Conservation (phyloP, 2,329 filamentous ascomycete genomes). For the Falciphora oryzae region DNA sequence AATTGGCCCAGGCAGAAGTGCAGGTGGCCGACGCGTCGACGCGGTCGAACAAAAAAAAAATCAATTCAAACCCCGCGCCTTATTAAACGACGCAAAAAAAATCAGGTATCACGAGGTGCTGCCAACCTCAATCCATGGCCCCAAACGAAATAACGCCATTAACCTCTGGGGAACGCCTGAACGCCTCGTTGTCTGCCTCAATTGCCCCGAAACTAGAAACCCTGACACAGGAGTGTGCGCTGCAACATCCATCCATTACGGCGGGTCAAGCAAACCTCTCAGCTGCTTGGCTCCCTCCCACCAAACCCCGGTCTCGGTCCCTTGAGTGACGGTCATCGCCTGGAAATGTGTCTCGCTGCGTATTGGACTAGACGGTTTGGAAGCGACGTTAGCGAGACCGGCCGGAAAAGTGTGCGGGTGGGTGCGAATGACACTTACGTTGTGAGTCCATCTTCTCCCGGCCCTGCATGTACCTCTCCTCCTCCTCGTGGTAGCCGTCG, state of each 20-base stretch:
- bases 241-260: not conserved
- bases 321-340: not conserved
- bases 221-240: not conserved
- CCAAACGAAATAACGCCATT: not conserved
- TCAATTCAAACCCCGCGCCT: not conserved
- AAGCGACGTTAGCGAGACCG: not conserved
- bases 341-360: not conserved
- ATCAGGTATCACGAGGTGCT: not conserved
- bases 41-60: not conserved
- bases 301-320: not conserved
- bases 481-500: conserved; percentile 7
- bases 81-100: not conserved
- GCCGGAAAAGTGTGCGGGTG: not conserved
- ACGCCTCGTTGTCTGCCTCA: not conserved
- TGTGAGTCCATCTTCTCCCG: conserved; percentile 7
- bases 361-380: not conserved
- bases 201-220: not conserved
- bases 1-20: not conserved
- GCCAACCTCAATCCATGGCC: not conserved
- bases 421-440: not conserved
- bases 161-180: not conserved
- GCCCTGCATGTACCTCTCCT: conserved; percentile 7
- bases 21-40: not conserved
- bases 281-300: no score
- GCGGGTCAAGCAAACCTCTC: no score